Conservation (phyloP, 257 asterid species). For the Agastache rugosa region DNA sequence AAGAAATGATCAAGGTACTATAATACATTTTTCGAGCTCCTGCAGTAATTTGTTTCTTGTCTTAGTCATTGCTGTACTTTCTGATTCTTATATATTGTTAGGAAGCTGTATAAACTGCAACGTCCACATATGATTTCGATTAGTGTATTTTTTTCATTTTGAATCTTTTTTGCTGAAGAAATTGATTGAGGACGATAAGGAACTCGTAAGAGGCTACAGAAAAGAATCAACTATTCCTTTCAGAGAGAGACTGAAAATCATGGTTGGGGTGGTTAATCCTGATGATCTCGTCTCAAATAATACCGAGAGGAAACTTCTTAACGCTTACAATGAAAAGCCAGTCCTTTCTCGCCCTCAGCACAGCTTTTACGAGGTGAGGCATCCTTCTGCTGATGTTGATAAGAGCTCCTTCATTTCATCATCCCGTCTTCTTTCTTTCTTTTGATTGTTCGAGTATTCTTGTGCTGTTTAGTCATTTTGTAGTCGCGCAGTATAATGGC, state of each 20-base stretch:
- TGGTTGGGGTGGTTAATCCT: constrained; percentile 84
- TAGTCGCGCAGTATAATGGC: neutral
- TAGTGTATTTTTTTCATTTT: neutral
- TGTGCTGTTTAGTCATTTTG: no score
- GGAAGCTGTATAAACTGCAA: neutral
- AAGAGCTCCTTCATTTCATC: neutral
- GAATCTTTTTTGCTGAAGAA: constrained; percentile 49
- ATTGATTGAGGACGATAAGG: constrained; percentile 70
- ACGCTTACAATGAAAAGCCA: constrained; percentile 85
- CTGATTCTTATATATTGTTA: no score
- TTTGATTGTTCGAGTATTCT: neutral
- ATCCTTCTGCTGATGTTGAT: neutral
- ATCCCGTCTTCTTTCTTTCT: neutral
- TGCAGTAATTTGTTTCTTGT: neutral
- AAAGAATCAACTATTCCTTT: constrained; percentile 66
- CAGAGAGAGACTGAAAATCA: constrained; percentile 82
- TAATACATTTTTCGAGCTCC: neutral
- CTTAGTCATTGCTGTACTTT: no score
- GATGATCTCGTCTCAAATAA: constrained; percentile 76
- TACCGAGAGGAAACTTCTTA: constrained; percentile 75
- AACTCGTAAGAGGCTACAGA: constrained; percentile 72
- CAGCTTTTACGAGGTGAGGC: constrained; percentile 67
- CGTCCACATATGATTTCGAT: neutral
- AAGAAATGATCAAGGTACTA: constrained; percentile 56
- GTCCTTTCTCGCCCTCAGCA: constrained; percentile 97